Evolutionary conservation across 2,329 filamentous ascomycete species (phyloP).

Genomic region (Neocucurbitaria cava): DNA sequence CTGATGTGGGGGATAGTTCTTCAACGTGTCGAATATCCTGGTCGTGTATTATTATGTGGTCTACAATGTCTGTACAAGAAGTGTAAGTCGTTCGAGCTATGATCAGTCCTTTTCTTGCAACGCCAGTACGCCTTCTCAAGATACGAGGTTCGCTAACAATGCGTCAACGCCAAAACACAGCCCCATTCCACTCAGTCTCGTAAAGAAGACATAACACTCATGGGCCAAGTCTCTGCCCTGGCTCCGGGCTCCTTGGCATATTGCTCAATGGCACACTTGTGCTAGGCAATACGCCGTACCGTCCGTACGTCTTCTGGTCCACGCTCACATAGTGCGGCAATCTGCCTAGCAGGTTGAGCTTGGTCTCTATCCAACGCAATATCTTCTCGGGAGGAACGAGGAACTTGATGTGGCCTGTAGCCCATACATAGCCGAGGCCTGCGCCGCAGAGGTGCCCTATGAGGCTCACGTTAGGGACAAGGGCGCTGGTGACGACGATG

Average conservation of each 20-base stretch:
- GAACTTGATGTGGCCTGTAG: slow-evolving; percentile 86
- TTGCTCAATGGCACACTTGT: slow-evolving; percentile 27
- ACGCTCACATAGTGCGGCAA: slow-evolving; percentile 92
- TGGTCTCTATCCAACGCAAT: slow-evolving; percentile 85
- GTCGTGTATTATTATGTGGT: slow-evolving; percentile 10
- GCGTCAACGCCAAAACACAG: slow-evolving; percentile 4
- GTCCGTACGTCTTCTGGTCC: slow-evolving; percentile 93
- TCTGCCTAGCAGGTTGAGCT: slow-evolving; percentile 81
- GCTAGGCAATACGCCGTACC: slow-evolving; percentile 83
- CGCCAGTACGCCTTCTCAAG: slow-evolving; percentile 7
- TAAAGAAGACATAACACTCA: slow-evolving; percentile 4
- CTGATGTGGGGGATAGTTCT: background rate
- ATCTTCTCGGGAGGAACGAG: slow-evolving; percentile 88
- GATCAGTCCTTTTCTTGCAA: slow-evolving; percentile 3
- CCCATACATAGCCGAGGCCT: slow-evolving; percentile 85
- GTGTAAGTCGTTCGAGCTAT: background rate
- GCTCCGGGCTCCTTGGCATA: slow-evolving; percentile 39
- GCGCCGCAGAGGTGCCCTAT: slow-evolving; percentile 87
- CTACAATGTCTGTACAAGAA: slow-evolving; percentile 11
- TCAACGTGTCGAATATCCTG: slow-evolving; percentile 2
- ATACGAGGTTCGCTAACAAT: slow-evolving; percentile 3
- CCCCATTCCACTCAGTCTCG: background rate
- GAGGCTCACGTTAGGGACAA: slow-evolving; percentile 83
- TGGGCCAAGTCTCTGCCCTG: slow-evolving; percentile 39
- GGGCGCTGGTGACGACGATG: slow-evolving; percentile 74